These are phyloP conservation scores for Rhodomyrtus tomentosa DNA, from an alignment of 345 rosid species.

Conservation along the genomic window DNA sequence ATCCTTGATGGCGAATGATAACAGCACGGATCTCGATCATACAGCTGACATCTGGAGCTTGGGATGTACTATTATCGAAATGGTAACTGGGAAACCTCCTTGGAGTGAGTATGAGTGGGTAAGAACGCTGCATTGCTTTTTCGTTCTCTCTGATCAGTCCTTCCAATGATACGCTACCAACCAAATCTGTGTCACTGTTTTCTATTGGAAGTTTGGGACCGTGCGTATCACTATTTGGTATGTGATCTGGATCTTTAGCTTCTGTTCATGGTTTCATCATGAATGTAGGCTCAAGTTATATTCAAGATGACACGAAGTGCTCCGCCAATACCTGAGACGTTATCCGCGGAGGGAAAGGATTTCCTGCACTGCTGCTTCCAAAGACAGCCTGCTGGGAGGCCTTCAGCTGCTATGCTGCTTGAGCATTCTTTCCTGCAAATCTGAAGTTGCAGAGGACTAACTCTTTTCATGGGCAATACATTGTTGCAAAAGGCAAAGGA, in stretches of 20 bases:
- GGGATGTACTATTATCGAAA: constrained; percentile 42
- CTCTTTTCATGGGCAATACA: background rate
- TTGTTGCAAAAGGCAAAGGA: background rate
- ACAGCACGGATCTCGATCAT: background rate
- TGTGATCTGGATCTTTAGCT: background rate
- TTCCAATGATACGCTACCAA: background rate
- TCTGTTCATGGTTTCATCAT: background rate
- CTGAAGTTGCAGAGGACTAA: background rate
- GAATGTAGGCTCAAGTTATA: constrained; percentile 71
- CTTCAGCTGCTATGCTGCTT: constrained; percentile 53
- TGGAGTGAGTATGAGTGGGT: constrained; percentile 93
- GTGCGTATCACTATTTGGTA: rapidly evolving
- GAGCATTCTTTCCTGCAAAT: constrained; percentile 59
- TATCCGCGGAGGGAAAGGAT: constrained; percentile 75
- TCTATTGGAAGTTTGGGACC: background rate
- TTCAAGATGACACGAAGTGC: constrained; percentile 66
- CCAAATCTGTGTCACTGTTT: background rate
- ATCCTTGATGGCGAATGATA: background rate
- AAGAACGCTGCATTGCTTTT: constrained; percentile 8
- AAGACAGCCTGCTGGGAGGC: constrained; percentile 75
- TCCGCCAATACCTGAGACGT: constrained; percentile 59
- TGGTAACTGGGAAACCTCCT: constrained; percentile 85
- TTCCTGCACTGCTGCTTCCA: constrained; percentile 55
- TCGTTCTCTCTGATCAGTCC: background rate
- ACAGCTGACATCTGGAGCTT: background rate